Conservation (phyloP, 768 basidiomycete genomes). For the Rhodotorula paludigena region DNA sequence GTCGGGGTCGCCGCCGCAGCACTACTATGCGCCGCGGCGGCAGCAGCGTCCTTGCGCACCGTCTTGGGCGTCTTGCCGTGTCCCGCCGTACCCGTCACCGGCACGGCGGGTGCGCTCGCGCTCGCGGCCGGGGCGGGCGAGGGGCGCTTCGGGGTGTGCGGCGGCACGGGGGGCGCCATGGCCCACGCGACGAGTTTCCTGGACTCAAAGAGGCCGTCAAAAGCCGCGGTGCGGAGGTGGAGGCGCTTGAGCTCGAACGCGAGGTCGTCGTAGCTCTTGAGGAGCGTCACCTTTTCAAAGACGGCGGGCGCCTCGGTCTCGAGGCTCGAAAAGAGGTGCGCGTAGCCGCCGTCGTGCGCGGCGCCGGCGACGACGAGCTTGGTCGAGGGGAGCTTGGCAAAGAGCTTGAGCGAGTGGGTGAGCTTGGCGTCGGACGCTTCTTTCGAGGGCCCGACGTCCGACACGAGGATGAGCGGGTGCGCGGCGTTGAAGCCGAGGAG, state of each 20-base stretch:
- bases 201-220: slow-evolving; percentile 26
- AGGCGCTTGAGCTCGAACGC: slow-evolving; percentile 36
- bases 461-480: slow-evolving; percentile 23
- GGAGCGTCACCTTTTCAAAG: slow-evolving; percentile 19
- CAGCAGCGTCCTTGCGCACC: slow-evolving; percentile 2
- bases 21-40: neutral
- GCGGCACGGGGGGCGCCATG: accelerated
- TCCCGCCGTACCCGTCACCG: neutral
- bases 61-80: slow-evolving; percentile 4
- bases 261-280: slow-evolving; percentile 20
- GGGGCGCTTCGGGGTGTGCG: too few species aligned
- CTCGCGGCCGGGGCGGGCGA: neutral
- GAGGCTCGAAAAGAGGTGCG: slow-evolving; percentile 16
- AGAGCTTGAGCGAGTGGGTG: slow-evolving; percentile 14
- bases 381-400: slow-evolving; percentile 19
- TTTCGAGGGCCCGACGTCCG: slow-evolving; percentile 31
- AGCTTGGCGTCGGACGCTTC: slow-evolving; percentile 36
- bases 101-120: neutral
- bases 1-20: too few species aligned
- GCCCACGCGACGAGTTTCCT: slow-evolving; percentile 18
- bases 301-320: slow-evolving; percentile 16
- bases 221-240: slow-evolving; percentile 7
- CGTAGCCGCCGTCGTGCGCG: slow-evolving; percentile 34
- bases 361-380: slow-evolving; percentile 35
- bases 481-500: slow-evolving; percentile 29